Evolutionary conservation across 306 rosid genomes (phyloP), one percentile per base, ranked within the genome.

Genomic region (Parietaria judaica): DNA sequence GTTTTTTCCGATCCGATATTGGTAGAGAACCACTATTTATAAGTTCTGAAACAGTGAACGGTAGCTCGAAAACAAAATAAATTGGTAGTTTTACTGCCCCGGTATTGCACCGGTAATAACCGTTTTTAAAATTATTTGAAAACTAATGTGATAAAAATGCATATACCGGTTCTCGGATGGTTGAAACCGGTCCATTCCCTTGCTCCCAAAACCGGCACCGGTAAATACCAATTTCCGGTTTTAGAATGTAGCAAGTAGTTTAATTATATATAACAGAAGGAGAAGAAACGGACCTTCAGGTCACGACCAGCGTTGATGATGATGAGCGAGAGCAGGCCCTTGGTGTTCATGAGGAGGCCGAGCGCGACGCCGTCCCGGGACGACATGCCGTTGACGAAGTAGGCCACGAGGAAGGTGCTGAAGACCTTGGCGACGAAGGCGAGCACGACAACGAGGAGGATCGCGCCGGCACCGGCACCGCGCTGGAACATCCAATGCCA

Each of bases 291-390:
- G 37, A 69, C 81, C 76, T 65, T 55, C 8, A 69, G 6, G 55
- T 76, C 71, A 3, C 73, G 70, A 0, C 74, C 81, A 2, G 64
- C 10, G 45, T 49, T 39, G 43, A 73, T 70, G 31, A 73, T 67
- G 23, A 80, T 50, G 7, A 80, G 69, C 0, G 79, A 51, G 34
- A 76, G 31, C 34, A 76, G 43, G 52, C 79, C 85, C 60, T 74
- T 80, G 38, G 85, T 69, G 63, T 76, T 76, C 81, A 80, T 70
- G 11, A 76, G 61, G 11, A 77, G 48, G 2, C 79, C 85, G 50
- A 80, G 69, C 47, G 72, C 63, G 62, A 80, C 51, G 14, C 70
- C 65, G 36, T 76, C 81, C 15, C 71, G 36, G 0, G 61, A 44
- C n/a, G 69, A 51, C 70, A 80, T 70, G 38, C 64, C 70, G 57